Evolutionary conservation across 2,329 filamentous ascomycete genomes (phyloP), one percentile per base, ranked within the genome.

Genomic region (Gremmenia infestans): DNA sequence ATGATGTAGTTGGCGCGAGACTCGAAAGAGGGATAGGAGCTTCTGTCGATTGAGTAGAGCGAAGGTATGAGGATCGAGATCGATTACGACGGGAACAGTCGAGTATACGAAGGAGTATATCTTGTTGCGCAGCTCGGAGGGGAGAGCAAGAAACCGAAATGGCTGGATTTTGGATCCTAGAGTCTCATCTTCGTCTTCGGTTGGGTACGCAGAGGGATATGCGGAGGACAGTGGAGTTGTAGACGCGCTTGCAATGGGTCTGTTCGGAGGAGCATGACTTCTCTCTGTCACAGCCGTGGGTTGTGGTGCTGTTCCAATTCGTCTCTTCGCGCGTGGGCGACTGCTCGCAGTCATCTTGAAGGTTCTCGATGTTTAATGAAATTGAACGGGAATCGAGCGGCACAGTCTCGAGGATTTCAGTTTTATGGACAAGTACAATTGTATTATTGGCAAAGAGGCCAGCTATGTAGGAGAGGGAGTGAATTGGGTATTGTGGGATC

Each of bases 121-220:
- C 63, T 83, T 81, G 57, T 87, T 74, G 7, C 88, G 84, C 32
- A 92, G 71, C 67, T 92, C 88, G 0, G 81, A 78, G 0, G 88
- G 88, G 1, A 92, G 74, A 32, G 80, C 74, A 56, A 91, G 77
- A 68, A 91, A 88, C 7, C 74, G 80, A 54, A 89, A 89, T 0
- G 81, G 77, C 46, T 71, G 37, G 17, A 25, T 28, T n/a, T 50
- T 52, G 22, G n/a, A 47, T 46, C 19, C 15, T 12, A 14, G 12
- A 9, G 43, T n/a, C 17, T 54, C 57, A 32, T 39, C 58, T 60
- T 62, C 45, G 40, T 52, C 55, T 56, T 59, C 37, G 8, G 52
- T 17, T 7, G 42, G 51, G 46, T 63, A 65, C 55, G 67, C 65
- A 4, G 65, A 65, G 3, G 66, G 63, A 51, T 63, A 66, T 19